Evolutionary conservation across 192 early-diverging fungal species (phyloP).

Genomic region (Martensiomyces pterosporus): DNA sequence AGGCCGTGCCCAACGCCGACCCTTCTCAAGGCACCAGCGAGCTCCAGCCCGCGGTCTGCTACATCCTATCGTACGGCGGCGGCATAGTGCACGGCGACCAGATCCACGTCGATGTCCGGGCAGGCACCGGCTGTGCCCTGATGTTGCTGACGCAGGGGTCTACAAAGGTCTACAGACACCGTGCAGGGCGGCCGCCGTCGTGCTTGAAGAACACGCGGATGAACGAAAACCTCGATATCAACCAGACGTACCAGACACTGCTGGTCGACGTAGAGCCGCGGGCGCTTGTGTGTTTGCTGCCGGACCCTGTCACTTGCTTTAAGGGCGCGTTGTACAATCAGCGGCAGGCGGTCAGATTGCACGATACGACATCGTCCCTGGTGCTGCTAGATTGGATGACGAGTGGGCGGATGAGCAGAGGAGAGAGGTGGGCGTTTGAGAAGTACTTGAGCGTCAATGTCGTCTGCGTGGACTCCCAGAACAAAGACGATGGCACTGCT

Average conservation of each 20-base stretch:
- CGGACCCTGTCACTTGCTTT: slow-evolving; percentile 80
- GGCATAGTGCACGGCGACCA: slow-evolving; percentile 72
- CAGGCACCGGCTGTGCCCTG: slow-evolving; percentile 52
- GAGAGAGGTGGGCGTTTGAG: slow-evolving; percentile 72
- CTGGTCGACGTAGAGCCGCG: slow-evolving; percentile 31
- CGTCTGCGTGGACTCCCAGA: no score
- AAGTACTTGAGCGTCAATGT: slow-evolving; percentile 53
- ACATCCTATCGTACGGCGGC: slow-evolving; percentile 73
- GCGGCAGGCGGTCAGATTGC: slow-evolving; percentile 54
- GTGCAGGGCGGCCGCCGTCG: slow-evolving; percentile 2
- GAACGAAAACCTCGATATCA: neutral
- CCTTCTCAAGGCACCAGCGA: neutral
- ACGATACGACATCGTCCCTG: slow-evolving; percentile 50
- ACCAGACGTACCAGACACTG: slow-evolving; percentile 51
- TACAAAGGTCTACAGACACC: slow-evolving; percentile 77
- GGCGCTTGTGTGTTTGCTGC: slow-evolving; percentile 58
- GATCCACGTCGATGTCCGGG: slow-evolving; percentile 52
- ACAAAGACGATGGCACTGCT: no score
- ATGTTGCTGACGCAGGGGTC: slow-evolving; percentile 75
- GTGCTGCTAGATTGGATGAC: slow-evolving; percentile 85
- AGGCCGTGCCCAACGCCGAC: slow-evolving; percentile 17
- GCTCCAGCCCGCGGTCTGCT: slow-evolving; percentile 35
- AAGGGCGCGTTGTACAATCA: slow-evolving; percentile 59
- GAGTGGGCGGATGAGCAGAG: slow-evolving; percentile 64
- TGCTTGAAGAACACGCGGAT: slow-evolving; percentile 6